Evolutionary conservation across 345 rosid genomes (phyloP), one percentile per base, ranked within the genome.

Genomic region (Durio zibethinus): DNA sequence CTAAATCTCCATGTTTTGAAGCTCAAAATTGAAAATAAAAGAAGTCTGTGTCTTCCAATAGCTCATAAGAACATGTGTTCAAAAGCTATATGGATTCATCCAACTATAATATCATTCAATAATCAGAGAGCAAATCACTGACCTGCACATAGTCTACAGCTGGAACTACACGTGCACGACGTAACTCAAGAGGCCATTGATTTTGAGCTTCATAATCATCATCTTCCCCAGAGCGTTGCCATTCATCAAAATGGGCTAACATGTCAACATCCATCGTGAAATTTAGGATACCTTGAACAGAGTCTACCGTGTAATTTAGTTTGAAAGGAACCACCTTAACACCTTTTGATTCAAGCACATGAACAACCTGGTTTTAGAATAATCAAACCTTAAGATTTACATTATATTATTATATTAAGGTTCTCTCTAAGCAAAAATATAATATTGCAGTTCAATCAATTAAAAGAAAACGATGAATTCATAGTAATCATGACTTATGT

Each of bases 221-320:
- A n/a, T 91, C 96, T 78, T 81, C 80, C 35, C 87, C 85, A 9
- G 80, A 69, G 76, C 97, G 89, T 79, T 94, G 98, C 96, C 97
- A 94, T 83, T 91, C 88, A 77, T 94, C 96, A 80, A 94, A 94
- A 79, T 92, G 97, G 76, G 93, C 90, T 83, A 92, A 66, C 94
- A 91, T 90, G 45, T 92, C 98, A 23, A 91, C 90, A 31, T 86
- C 92, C 97, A 94, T 92, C 3, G 94, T 94, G 82, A 94, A 91
- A 73, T 89, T 89, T 53, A 92, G 74, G 81, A 91, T 92, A 54
- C 96, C 97, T 84, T 94, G 94, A 72, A 89, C 98, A 2, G 96
- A 91, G 8, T 88, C 90, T 14, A 94, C 96, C 0, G 90, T 83
- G 86, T 94, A 94, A 70, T 85, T 88, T 77, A 91, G 85, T 53